phyloP scores from a whole-genome alignment of 805 yeast species.

The Millerago galiae region DNA sequence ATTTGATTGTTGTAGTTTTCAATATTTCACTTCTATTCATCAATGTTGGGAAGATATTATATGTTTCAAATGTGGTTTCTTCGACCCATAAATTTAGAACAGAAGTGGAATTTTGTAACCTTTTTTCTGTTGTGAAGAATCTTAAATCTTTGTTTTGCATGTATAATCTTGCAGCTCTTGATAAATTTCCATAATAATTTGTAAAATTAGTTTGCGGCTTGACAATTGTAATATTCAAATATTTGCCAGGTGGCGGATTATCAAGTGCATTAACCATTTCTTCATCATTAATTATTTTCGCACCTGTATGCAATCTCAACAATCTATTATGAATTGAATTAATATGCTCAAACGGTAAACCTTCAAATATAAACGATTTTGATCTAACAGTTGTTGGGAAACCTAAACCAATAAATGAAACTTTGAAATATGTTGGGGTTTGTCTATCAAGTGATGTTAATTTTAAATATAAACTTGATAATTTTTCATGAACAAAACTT shows the following conservation, averaged over 20 bases:
- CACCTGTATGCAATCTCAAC: slow-evolving; percentile 73
- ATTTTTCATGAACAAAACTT: slow-evolving; percentile 60
- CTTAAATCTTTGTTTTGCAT: slow-evolving; percentile 69
- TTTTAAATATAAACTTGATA: slow-evolving; percentile 61
- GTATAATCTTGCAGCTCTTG: slow-evolving; percentile 62
- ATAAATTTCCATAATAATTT: slow-evolving; percentile 29
- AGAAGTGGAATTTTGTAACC: slow-evolving; percentile 66
- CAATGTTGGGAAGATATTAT: slow-evolving; percentile 75
- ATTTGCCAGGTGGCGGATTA: slow-evolving; percentile 62
- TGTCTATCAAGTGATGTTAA: slow-evolving; percentile 65
- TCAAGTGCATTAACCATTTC: slow-evolving; percentile 47
- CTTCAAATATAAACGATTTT: slow-evolving; percentile 76
- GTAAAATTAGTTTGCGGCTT: slow-evolving; percentile 56
- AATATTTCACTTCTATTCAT: slow-evolving; percentile 78
- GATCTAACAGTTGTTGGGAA: slow-evolving; percentile 75
- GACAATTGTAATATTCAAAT: slow-evolving; percentile 63
- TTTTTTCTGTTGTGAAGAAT: slow-evolving; percentile 61
- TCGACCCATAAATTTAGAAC: slow-evolving; percentile 84
- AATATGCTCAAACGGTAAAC: slow-evolving; percentile 81
- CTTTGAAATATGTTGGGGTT: slow-evolving; percentile 73
- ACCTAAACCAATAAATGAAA: slow-evolving; percentile 76
- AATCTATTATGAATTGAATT: slow-evolving; percentile 76
- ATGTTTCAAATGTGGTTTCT: slow-evolving; percentile 73
- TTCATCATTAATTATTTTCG: slow-evolving; percentile 54
- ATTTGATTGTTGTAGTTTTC: slow-evolving; percentile 37